Evolutionary conservation across 768 basidiomycete genomes (phyloP).

Genomic region (Calocybe indica): DNA sequence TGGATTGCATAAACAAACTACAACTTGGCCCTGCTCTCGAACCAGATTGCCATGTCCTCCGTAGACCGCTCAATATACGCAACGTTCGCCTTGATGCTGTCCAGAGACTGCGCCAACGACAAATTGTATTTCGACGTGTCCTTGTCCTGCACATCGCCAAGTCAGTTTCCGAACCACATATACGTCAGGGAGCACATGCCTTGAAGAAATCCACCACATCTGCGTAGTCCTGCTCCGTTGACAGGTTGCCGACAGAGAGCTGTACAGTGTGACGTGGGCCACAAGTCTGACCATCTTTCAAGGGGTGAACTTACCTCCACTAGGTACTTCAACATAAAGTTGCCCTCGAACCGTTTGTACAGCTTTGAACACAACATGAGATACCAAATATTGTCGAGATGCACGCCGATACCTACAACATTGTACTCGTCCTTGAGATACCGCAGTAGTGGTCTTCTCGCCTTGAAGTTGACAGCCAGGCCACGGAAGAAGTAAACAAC

Average conservation of each 20-base stretch:
- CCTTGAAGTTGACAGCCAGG: slow-evolving; percentile 47
- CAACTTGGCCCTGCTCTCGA: slow-evolving; percentile 23
- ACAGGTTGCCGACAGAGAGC: slow-evolving; percentile 30
- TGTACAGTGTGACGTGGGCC: neutral
- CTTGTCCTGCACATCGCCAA: slow-evolving; percentile 38
- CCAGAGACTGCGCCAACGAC: slow-evolving; percentile 60
- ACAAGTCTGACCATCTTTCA: neutral
- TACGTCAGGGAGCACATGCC: slow-evolving; percentile 27
- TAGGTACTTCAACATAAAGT: slow-evolving; percentile 49
- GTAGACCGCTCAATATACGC: slow-evolving; percentile 65
- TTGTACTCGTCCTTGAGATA: slow-evolving; percentile 73
- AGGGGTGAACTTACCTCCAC: slow-evolving; percentile 37
- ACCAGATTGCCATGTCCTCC: slow-evolving; percentile 50
- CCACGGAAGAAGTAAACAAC: slow-evolving; percentile 58
- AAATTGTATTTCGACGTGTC: slow-evolving; percentile 66
- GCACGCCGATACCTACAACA: slow-evolving; percentile 30
- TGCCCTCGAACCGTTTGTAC: slow-evolving; percentile 65
- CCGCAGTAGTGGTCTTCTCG: slow-evolving; percentile 45
- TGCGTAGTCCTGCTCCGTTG: slow-evolving; percentile 63
- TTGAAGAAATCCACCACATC: slow-evolving; percentile 70
- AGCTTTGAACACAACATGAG: slow-evolving; percentile 30
- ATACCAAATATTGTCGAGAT: neutral
- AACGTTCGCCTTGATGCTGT: slow-evolving; percentile 54
- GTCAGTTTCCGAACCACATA: slow-evolving; percentile 10
- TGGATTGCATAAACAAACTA: slow-evolving; percentile 5